Conservation (phyloP, 2,329 filamentous ascomycete species). For the Verticillium alfalfae region DNA sequence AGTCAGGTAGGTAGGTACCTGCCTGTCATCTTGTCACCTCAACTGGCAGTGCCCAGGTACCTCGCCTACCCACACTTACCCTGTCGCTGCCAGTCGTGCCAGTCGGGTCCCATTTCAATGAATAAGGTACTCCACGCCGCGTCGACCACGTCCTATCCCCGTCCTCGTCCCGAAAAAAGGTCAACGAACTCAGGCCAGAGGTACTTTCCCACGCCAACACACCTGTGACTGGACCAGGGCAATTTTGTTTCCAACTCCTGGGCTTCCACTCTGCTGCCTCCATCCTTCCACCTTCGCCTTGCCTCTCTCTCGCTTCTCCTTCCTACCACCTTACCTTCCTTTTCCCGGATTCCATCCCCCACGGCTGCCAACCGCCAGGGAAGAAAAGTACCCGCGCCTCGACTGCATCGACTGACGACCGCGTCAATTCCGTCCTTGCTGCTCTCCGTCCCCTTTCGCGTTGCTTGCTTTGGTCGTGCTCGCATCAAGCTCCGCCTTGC, state of each 20-base stretch:
- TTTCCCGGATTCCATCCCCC: neutral
- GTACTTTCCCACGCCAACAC: conserved; percentile 1
- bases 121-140: neutral
- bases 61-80: neutral
- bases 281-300: neutral
- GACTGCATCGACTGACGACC: conserved; percentile 4
- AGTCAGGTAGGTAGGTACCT: neutral
- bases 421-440: conserved; percentile 7
- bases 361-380: conserved; percentile 8
- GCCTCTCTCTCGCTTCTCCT: neutral
- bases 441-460: neutral
- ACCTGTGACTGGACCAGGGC: neutral
- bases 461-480: conserved; percentile 9
- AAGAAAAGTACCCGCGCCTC: conserved; percentile 6
- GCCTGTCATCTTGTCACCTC: neutral
- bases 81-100: neutral
- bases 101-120: neutral
- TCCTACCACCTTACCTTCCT: neutral
- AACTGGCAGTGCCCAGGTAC: neutral
- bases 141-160: neutral
- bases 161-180: neutral
- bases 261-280: neutral
- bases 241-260: neutral
- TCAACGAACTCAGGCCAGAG: neutral
- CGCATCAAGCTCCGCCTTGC: conserved; percentile 9